Evolutionary conservation across 345 rosid species (phyloP).

Genomic region (Acer negundo): DNA sequence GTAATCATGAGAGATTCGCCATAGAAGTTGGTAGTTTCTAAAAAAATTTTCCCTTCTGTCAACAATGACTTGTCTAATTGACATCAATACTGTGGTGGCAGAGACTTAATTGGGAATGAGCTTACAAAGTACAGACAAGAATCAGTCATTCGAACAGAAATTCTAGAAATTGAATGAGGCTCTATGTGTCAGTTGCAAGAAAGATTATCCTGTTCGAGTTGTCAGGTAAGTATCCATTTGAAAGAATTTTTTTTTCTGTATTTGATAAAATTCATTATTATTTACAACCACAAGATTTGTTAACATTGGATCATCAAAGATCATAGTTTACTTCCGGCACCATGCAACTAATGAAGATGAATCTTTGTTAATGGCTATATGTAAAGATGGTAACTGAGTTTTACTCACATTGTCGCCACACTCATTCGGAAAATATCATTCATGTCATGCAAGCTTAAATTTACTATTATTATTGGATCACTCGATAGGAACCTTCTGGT

Average conservation of each 20-base stretch:
- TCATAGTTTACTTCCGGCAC: too few species aligned
- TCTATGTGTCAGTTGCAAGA: constrained; percentile 56
- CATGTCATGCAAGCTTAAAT: neutral
- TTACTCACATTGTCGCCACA: neutral
- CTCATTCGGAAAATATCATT: neutral
- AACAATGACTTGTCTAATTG: constrained; percentile 6
- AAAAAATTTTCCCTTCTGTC: neutral
- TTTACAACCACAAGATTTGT: too few species aligned
- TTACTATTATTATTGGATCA: neutral
- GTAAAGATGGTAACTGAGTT: neutral
- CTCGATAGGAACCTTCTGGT: neutral
- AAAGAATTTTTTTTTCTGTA: neutral
- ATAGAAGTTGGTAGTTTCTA: neutral
- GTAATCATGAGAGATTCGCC: neutral
- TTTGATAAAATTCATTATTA: too few species aligned
- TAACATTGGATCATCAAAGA: too few species aligned
- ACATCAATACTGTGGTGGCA: constrained; percentile 52
- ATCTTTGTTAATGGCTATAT: neutral
- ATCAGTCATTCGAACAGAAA: constrained; percentile 59
- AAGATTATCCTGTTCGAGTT: constrained; percentile 70
- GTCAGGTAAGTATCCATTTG: constrained; percentile 39
- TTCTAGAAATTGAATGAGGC: constrained; percentile 55
- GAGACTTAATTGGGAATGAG: constrained; percentile 63
- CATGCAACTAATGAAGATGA: too few species aligned
- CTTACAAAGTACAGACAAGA: constrained; percentile 45